Evolutionary conservation across 139 green algal genomes (phyloP).

Genomic region (Chlorella sp.): DNA sequence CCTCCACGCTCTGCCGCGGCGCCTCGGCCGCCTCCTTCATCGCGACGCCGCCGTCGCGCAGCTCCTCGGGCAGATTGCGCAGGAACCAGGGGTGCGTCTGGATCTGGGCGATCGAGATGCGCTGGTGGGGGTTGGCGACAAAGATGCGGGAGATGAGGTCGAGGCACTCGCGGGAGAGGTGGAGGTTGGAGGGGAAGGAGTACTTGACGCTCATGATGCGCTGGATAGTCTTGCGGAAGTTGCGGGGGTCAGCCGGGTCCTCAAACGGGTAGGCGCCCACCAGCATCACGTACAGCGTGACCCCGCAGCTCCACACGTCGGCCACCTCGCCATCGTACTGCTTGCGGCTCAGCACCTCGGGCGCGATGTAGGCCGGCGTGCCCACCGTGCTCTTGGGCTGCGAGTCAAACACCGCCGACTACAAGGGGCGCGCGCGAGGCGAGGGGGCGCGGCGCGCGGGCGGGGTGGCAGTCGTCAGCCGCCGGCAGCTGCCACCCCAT

Average conservation of each 20-base stretch:
- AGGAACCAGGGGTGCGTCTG: constrained; percentile 92
- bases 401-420: constrained; percentile 83
- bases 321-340: constrained; percentile 92
- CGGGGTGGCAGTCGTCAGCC: no score
- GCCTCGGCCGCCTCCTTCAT: constrained; percentile 29
- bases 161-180: constrained; percentile 80
- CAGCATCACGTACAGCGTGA: constrained; percentile 99
- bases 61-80: constrained; percentile 87
- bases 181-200: constrained; percentile 72
- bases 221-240: constrained; percentile 99
- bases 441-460: no score
- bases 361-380: constrained; percentile 99
- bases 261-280: constrained; percentile 99
- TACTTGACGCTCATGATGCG: constrained; percentile 93
- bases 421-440: no score
- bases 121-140: constrained; percentile 72
- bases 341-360: constrained; percentile 82
- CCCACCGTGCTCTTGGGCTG: constrained; percentile 98
- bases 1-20: constrained; percentile 50
- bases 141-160: constrained; percentile 91
- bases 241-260: constrained; percentile 90
- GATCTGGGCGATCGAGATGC: constrained; percentile 87
- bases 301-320: constrained; percentile 97
- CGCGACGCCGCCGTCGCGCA: constrained; percentile 41
- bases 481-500: no score